Evolutionary conservation across 2,329 filamentous ascomycete genomes (phyloP), one percentile per base, ranked within the genome.

Genomic region (Dendrostoma leiphaemia): DNA sequence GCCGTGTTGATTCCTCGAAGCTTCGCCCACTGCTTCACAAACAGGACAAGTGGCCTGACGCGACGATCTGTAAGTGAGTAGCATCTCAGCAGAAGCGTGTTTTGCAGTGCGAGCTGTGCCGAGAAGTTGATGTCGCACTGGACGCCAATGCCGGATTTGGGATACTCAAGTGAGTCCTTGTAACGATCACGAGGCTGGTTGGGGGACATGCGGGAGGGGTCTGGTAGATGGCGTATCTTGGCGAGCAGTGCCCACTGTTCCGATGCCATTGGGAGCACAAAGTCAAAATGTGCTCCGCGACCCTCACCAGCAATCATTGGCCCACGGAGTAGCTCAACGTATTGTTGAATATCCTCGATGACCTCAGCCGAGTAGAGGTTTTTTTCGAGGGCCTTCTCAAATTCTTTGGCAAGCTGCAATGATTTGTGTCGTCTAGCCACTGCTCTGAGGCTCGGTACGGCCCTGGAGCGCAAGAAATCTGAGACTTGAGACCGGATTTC

Each of bases 91-190:
- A 97, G 82, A 31, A 83, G 74, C 0, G 91, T 95, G 68, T 96
- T 96, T 60, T 94, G 88, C 3, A 96, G 76, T 2, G 87, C 91
- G 3, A 96, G 81, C 41, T 89, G 84, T 17, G 91, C 91, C 1
- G 88, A 88, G 67, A 96, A 96, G 69, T 96, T 96, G 76, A 97
- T 90, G 66, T 96, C 91, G 67, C 90, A 94, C 66, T 92, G 89
- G 13, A 93, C 89, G n/a, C 91, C 91, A 26, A 88, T 82, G 4
- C 86, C 86, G 8, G 76, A 75, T 64, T 90, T 90, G 6, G 89
- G 89, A 54, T 93, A 93, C 67, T 94, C 90, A 2, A 95, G 80
- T 23, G 75, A 75, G 62, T 86, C 80, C 55, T 71, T 74, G 65
- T 81, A 82, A 28, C 73, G 75, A 60, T 84, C 78, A 54, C 74